Evolutionary conservation across 2,329 filamentous ascomycete species (phyloP), one percentile per base, ranked within the genome.

Genomic region (Talaromyces funiculosus): DNA sequence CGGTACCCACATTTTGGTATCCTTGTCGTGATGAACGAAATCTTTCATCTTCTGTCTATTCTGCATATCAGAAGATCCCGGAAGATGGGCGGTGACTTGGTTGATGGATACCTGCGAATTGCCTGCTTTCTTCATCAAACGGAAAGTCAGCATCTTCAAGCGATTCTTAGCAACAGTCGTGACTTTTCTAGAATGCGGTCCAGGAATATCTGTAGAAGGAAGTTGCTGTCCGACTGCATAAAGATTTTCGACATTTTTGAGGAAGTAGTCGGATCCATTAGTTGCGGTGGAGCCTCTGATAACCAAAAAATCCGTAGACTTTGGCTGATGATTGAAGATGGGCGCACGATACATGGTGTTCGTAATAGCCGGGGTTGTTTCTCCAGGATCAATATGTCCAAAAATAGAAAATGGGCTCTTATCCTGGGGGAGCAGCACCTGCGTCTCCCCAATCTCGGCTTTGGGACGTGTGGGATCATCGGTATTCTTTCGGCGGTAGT

Each of bases 31-130:
- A 53, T 86, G 83, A 67, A 99, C 86, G 73, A 99, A 97, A 68
- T 99, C 94, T 69, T 97, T 94, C 77, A 99, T 87, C 75, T 97
- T 97, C 69, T 96, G 92, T 35, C 94, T 86, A 67, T 97, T 97
- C 71, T 97, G 93, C 60, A 94, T 92, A 71, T 97, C 93, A 20
- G 90, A 94, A 5, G 92, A 94, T 40, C 94, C 93, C 7, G 91
- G 90, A 63, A 97, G 90, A 72, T 99, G 94, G 47, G 86, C 89
- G 2, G 92, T 97, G 38, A 99, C 89, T 68, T 93, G 90, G n/a
- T 85, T 85, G 16, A 96, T 84, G 22, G 87, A 87, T 24, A 92
- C 83, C 47, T 86, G 82, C 62, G 86, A 80, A 26, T 87, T 84
- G 18, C 85, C 80, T 67, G 88, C 91, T 68, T 90, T 90, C 64